phyloP scores from a whole-genome alignment of 2,329 filamentous ascomycete species.

The Daldinia sp. region DNA sequence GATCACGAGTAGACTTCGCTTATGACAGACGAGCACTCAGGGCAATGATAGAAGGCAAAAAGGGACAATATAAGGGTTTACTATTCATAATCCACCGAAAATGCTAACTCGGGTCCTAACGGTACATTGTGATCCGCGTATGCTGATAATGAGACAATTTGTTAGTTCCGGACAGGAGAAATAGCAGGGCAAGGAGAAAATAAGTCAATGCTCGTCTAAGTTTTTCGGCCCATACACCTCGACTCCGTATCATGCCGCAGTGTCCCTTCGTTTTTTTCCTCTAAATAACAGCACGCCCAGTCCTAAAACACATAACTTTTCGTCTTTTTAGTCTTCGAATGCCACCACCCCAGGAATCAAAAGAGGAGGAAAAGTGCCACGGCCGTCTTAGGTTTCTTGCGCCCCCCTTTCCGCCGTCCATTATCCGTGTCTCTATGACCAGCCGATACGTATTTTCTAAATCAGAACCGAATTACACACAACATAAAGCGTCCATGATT shows the following conservation, averaged over 20 bases:
- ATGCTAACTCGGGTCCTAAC: constrained; percentile 21
- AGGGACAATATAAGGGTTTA: constrained; percentile 14
- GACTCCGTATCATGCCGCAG: constrained; percentile 32
- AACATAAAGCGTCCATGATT: constrained; percentile 21
- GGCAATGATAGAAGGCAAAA: constrained; percentile 15
- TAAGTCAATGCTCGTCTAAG: constrained; percentile 34
- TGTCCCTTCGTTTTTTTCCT: constrained; percentile 29
- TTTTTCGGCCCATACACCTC: constrained; percentile 22
- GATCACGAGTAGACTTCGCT: constrained; percentile 30
- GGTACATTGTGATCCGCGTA: constrained; percentile 22
- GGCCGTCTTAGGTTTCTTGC: constrained; percentile 16
- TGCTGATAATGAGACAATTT: constrained; percentile 16
- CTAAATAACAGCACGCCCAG: constrained; percentile 29
- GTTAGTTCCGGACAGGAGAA: constrained; percentile 1
- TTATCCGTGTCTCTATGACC: constrained; percentile 10
- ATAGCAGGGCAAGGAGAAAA: not conserved
- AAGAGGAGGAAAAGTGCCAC: constrained; percentile 16
- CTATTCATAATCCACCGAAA: constrained; percentile 19
- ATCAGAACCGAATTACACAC: constrained; percentile 26
- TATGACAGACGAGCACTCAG: constrained; percentile 28
- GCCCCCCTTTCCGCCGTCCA: constrained; percentile 14
- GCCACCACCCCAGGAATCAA: constrained; percentile 15
- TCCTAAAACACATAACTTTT: constrained; percentile 24
- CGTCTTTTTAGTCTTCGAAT: constrained; percentile 31
- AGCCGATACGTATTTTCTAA: constrained; percentile 26